phyloP scores from a whole-genome alignment of 2,329 filamentous ascomycete species.

The Mycocentrospora acerina region DNA sequence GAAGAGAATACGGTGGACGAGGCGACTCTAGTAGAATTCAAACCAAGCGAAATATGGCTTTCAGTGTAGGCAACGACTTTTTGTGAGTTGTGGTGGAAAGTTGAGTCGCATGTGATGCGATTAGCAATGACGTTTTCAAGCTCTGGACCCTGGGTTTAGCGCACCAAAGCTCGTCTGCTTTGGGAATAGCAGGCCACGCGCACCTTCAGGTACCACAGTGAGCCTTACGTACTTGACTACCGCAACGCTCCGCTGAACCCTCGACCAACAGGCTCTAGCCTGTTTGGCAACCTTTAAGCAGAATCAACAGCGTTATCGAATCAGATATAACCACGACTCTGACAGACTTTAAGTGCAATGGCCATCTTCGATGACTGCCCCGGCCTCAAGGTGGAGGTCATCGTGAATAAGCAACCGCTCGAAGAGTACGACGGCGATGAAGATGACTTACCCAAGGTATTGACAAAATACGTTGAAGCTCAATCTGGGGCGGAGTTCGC shows the following conservation, averaged over 20 bases:
- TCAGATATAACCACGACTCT: too few relatives aligned
- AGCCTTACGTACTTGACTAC: too few relatives aligned
- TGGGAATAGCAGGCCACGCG: constrained; percentile 41
- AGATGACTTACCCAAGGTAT: neutral
- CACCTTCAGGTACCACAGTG: too few relatives aligned
- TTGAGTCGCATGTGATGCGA: constrained; percentile 19
- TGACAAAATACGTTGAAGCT: constrained; percentile 12
- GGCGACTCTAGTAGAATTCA: too few relatives aligned
- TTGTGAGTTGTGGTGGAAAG: constrained; percentile 2
- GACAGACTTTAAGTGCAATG: constrained; percentile 11
- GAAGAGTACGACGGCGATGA: constrained; percentile 12
- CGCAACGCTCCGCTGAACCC: too few relatives aligned
- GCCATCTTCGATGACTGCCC: constrained; percentile 4
- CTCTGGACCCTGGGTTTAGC: constrained; percentile 20
- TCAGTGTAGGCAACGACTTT: constrained; percentile 10
- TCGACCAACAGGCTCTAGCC: too few relatives aligned
- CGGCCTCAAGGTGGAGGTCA: constrained; percentile 9
- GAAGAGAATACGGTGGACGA: neutral
- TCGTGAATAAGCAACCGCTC: constrained; percentile 5
- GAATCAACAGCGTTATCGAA: too few relatives aligned
- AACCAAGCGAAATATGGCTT: too few relatives aligned
- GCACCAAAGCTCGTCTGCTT: neutral
- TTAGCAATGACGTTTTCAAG: constrained; percentile 22
- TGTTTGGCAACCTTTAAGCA: too few relatives aligned
- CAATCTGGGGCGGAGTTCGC: constrained; percentile 3